Evolutionary conservation across 257 asterid species (phyloP).

Genomic region (Linderniella brevidens): DNA sequence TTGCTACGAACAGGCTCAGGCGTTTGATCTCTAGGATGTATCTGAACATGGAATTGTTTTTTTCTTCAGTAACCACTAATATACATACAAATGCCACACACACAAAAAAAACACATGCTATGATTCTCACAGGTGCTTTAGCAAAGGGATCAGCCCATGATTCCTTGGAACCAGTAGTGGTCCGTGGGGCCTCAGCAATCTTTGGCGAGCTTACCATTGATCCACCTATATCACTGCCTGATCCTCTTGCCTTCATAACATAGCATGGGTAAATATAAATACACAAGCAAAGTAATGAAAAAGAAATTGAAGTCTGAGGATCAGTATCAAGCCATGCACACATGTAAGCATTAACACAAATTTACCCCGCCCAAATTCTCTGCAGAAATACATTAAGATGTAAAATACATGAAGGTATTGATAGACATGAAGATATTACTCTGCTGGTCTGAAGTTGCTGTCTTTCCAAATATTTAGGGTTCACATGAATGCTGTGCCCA

Average conservation of each 20-base stretch:
- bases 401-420: background rate
- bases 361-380: too few species aligned
- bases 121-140: constrained; percentile 17
- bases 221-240: constrained; percentile 19
- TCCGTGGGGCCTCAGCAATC: constrained; percentile 26
- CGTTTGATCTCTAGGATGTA: constrained; percentile 16
- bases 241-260: constrained; percentile 29
- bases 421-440: constrained; percentile 16
- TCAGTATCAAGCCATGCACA: too few species aligned
- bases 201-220: constrained; percentile 14
- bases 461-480: constrained; percentile 60
- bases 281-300: background rate
- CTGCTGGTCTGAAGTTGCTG: constrained; percentile 36
- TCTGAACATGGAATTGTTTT: constrained; percentile 11
- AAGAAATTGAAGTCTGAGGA: background rate
- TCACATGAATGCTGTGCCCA: constrained; percentile 46
- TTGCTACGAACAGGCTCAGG: constrained; percentile 17
- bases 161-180: constrained; percentile 3
- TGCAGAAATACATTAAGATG: background rate
- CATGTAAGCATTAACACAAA: too few species aligned
- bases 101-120: background rate
- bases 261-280: constrained; percentile 6
- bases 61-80: constrained; percentile 7
- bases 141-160: constrained; percentile 6
- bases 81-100: background rate